Evolutionary conservation across 306 rosid genomes (phyloP).

Genomic region (Cucurbita maxima): DNA sequence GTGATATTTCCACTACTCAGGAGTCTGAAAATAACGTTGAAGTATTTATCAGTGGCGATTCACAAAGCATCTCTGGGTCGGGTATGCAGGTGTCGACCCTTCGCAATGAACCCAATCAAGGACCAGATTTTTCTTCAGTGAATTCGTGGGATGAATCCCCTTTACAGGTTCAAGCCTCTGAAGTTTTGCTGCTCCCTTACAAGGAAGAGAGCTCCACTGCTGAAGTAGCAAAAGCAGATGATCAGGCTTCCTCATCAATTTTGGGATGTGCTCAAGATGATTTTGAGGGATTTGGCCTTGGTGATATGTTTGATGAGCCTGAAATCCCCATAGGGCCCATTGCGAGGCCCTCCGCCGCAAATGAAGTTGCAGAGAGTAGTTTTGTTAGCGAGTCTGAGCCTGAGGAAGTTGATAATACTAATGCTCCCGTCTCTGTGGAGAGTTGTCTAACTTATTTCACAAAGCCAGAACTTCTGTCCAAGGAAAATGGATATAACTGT

Average conservation of each 20-base stretch:
- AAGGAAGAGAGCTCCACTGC: conserved; percentile 39
- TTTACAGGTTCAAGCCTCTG: conserved; percentile 52
- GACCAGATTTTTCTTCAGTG: conserved; percentile 25
- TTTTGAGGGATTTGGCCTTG: conserved; percentile 71
- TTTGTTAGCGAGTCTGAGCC: conserved; percentile 73
- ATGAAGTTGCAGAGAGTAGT: conserved; percentile 37
- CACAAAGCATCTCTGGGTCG: conserved; percentile 26
- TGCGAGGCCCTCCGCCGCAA: conserved; percentile 38
- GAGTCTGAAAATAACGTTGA: conserved; percentile 25
- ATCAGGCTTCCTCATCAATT: conserved; percentile 42
- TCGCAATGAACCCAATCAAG: conserved; percentile 17
- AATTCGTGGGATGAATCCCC: conserved; percentile 58
- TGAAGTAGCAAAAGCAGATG: conserved; percentile 32
- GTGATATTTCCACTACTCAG: conserved; percentile 18
- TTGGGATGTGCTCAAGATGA: conserved; percentile 46
- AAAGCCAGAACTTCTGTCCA: conserved; percentile 78
- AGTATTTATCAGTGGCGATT: conserved; percentile 13
- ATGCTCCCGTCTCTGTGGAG: conserved; percentile 81
- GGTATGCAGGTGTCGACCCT: conserved; percentile 14
- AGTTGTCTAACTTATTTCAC: conserved; percentile 79
- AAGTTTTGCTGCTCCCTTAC: conserved; percentile 66
- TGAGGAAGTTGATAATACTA: conserved; percentile 83
- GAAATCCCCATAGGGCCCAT: conserved; percentile 56
- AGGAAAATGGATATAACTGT: conserved; percentile 92
- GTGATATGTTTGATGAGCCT: conserved; percentile 77